phyloP scores from a whole-genome alignment of 345 rosid genomes.

The Lagerstroemia speciosa region DNA sequence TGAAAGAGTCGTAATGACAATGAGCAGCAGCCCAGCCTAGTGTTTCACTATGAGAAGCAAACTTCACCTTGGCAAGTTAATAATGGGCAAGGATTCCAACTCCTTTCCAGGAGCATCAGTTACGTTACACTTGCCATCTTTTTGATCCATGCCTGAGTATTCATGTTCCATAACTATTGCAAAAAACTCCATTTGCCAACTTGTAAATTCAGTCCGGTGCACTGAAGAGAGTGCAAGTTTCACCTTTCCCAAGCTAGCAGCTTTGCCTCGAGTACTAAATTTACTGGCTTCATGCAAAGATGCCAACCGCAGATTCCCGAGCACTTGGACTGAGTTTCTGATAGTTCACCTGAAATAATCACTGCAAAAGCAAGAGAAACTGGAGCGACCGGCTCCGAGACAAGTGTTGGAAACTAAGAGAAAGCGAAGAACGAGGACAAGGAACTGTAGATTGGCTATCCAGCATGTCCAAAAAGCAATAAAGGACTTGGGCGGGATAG shows the following conservation, averaged over 20 bases:
- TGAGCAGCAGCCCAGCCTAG: too few relatives aligned
- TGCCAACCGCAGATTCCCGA: constrained; percentile 95
- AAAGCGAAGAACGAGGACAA: too few relatives aligned
- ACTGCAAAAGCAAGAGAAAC: constrained; percentile 84
- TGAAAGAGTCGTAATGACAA: too few relatives aligned
- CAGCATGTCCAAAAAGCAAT: too few relatives aligned
- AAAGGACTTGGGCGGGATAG: too few relatives aligned
- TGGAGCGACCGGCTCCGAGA: constrained; percentile 54
- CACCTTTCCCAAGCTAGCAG: constrained; percentile 99
- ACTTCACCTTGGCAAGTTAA: constrained; percentile 50
- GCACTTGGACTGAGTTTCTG: constrained; percentile 81
- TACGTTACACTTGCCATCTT: constrained; percentile 69
- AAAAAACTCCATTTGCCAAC: background rate
- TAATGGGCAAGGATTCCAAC: constrained; percentile 68
- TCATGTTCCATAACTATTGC: background rate
- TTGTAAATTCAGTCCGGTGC: background rate
- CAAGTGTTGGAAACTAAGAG: too few relatives aligned
- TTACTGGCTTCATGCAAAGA: constrained; percentile 73
- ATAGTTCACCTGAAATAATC: constrained; percentile 80
- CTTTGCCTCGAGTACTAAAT: constrained; percentile 81
- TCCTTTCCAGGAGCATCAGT: constrained; percentile 73
- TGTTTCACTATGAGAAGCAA: too few relatives aligned
- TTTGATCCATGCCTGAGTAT: constrained; percentile 72
- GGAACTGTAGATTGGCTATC: too few relatives aligned
- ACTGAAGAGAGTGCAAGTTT: background rate